Percentiles rank a stretch among this genome's conserved stretches.
Conservation (phyloP, 2,329 filamentous ascomycete species). For the Epichloe hybrida region DNA sequence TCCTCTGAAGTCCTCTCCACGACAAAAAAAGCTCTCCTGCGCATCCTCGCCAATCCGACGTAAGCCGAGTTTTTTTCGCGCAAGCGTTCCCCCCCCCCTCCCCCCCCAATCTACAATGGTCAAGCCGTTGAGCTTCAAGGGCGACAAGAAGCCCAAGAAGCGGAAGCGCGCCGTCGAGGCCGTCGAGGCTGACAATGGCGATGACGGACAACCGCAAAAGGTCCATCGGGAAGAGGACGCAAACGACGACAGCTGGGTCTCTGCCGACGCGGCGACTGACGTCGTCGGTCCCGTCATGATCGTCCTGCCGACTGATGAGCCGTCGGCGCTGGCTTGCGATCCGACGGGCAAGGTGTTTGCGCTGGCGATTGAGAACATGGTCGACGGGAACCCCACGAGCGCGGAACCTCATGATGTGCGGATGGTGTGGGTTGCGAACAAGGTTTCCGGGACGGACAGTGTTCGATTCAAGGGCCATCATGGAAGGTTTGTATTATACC, state of each 20-base stretch:
- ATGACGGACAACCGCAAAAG: constrained; percentile 24
- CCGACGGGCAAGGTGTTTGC: constrained; percentile 77
- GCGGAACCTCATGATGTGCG: constrained; percentile 92
- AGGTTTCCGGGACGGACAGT: constrained; percentile 66
- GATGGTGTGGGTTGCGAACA: constrained; percentile 88
- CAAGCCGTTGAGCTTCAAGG: constrained; percentile 88
- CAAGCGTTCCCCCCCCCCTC: no score
- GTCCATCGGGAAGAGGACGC: constrained; percentile 20
- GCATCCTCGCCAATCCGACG: not conserved
- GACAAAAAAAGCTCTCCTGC: no score
- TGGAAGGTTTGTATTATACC: constrained; percentile 39
- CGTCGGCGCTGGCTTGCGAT: constrained; percentile 72
- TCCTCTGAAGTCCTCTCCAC: no score
- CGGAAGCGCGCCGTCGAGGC: constrained; percentile 52
- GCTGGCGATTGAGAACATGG: constrained; percentile 70
- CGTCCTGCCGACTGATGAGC: constrained; percentile 61
- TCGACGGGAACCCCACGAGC: constrained; percentile 68
- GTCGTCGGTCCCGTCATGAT: constrained; percentile 72
- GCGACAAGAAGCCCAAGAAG: constrained; percentile 92
- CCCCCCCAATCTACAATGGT: constrained; percentile 42
- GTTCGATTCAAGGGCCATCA: constrained; percentile 85
- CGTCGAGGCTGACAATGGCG: constrained; percentile 28
- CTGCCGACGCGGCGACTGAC: constrained; percentile 60
- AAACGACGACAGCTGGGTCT: constrained; percentile 83
- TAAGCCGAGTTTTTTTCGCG: not conserved